Percentiles rank a stretch among this genome's conserved stretches.
phyloP scores from a whole-genome alignment of 2,329 filamentous ascomycete genomes.

The Aspergillus sp. region DNA sequence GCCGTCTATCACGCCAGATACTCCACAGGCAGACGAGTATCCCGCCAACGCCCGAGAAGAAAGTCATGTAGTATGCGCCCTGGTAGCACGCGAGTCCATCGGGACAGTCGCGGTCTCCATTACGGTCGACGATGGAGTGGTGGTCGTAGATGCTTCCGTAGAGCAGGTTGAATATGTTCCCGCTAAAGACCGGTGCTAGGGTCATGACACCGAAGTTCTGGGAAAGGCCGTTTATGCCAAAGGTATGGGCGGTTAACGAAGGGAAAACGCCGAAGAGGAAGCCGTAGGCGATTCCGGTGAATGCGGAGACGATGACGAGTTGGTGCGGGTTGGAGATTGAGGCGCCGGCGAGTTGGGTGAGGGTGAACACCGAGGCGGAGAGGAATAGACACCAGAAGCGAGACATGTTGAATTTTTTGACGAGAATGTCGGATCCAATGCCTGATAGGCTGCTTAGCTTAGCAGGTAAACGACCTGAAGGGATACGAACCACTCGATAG shows the following conservation, averaged over 20 bases:
- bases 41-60: conserved; percentile 71
- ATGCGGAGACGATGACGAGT: conserved; percentile 76
- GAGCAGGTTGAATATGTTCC: conserved; percentile 89
- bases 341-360: conserved; percentile 78
- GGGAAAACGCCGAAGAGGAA: conserved; percentile 94
- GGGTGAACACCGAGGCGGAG: conserved; percentile 75
- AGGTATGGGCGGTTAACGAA: conserved; percentile 84
- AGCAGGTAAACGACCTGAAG: conserved; percentile 21
- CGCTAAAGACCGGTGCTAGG: conserved; percentile 81
- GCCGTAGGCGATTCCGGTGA: conserved; percentile 89
- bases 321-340: conserved; percentile 75
- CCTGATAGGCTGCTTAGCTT: conserved; percentile 53
- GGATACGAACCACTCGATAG: conserved; percentile 68
- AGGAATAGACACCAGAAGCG: conserved; percentile 89
- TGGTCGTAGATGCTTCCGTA: conserved; percentile 84
- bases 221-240: conserved; percentile 84
- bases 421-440: conserved; percentile 87
- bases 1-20: conserved; percentile 45
- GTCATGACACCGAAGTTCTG: conserved; percentile 99
- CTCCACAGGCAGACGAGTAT: conserved; percentile 68
- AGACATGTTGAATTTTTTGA: conserved; percentile 77
- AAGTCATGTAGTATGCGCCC: conserved; percentile 78
- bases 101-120: conserved; percentile 74
- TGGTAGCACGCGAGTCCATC: conserved; percentile 82
- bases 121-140: conserved; percentile 71